Evolutionary conservation across 225 moss, liverwort and hornwort species (phyloP).

Genomic region (Sphagnum contortum): DNA sequence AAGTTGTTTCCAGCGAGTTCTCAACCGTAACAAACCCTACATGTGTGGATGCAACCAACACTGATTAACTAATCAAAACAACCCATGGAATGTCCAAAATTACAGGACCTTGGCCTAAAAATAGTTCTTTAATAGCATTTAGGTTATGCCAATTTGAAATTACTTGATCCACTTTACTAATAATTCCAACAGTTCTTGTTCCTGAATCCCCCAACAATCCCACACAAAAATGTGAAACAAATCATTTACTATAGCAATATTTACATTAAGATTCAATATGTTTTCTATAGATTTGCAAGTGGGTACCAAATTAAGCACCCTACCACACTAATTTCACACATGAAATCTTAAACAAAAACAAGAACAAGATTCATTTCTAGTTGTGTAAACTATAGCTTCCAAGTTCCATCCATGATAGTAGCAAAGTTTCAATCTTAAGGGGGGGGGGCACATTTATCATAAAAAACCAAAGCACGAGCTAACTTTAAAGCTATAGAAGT

Average conservation of each 20-base stretch:
- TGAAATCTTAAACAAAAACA: too few species aligned
- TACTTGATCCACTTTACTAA: slow-evolving; percentile 56
- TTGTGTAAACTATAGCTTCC: too few species aligned
- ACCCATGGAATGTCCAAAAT: slow-evolving; percentile 49
- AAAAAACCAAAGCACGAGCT: slow-evolving; percentile 40
- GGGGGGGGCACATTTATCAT: slow-evolving; percentile 13
- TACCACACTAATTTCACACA: too few species aligned
- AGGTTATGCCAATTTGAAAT: slow-evolving; percentile 38
- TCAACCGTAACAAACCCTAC: slow-evolving; percentile 27
- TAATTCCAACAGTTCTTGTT: slow-evolving; percentile 38
- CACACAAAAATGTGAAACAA: too few species aligned
- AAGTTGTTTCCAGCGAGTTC: slow-evolving; percentile 44
- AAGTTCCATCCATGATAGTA: too few species aligned
- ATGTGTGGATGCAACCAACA: slow-evolving; percentile 46
- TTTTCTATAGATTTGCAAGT: too few species aligned
- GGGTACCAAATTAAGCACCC: too few species aligned
- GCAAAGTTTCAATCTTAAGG: too few species aligned
- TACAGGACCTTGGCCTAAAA: slow-evolving; percentile 40
- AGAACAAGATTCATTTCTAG: too few species aligned
- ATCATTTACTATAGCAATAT: too few species aligned
- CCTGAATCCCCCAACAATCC: slow-evolving; percentile 12
- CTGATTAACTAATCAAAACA: slow-evolving; percentile 48
- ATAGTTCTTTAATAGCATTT: slow-evolving; percentile 46
- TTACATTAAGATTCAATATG: too few species aligned
- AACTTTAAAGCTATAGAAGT: slow-evolving; percentile 33